Evolutionary conservation across 805 yeast genomes (phyloP), one percentile per base, ranked within the genome.

Genomic region (Saturnispora hagleri): DNA sequence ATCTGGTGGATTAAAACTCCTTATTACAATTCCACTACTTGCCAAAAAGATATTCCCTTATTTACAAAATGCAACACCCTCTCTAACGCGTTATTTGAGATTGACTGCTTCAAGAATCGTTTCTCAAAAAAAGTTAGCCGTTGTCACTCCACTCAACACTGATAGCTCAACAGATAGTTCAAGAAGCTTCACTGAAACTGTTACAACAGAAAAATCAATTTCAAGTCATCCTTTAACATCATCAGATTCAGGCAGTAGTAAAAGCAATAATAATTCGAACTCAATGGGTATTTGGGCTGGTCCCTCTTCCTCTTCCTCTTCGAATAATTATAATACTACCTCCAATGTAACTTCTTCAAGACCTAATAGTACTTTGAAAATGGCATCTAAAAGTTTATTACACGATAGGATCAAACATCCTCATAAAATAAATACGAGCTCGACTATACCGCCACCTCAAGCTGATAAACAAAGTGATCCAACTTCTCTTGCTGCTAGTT

Each of bases 1-100:
- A 7, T 53, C 62, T 1, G 67, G 67, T 38, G 67, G 65, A 6
- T 48, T 66, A 0, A 53, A 57, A 46, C 52, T 57, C n/a, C 34
- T 64, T 3, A 53, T 58, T 38, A 56, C 58, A 27, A 53, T 59
- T 4, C 64, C 66, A 10, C 45, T 55, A 3, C 47, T 62, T 48
- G 43, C 56, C 5, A 55, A 58, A 7, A 46, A 43, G 18, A 41
- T 59, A 3, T 58, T 53, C 35, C 55, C 56, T n/a, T 51, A 55
- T 36, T 36, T 62, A 15, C 53, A 60, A 28, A 53, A 56, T 20
- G 43, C 62, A 3, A 54, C 65, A 1, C 62, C 67, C 2, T 46
- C 34, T 24, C 31, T 57, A 27, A 50, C 45, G 7, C 31, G 48
- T 3, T 50, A 44, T 17, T 22, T 50, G 53, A 48, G 57, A 20